Conservation (phyloP, 495 filamentous ascomycete genomes). For the Cetradonia linearis region DNA sequence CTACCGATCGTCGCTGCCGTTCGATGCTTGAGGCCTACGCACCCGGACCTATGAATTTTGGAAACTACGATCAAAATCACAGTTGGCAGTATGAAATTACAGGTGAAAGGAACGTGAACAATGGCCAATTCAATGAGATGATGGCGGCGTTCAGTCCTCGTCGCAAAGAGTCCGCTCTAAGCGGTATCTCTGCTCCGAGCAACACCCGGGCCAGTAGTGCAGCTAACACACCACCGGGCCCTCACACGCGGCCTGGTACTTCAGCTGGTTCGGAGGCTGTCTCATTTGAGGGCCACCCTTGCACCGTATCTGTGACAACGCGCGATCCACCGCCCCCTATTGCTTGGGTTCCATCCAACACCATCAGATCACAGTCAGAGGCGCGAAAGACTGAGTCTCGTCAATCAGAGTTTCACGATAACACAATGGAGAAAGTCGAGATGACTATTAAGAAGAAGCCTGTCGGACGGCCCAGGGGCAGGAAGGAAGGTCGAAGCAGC, state of each 20-base stretch:
- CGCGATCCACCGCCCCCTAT: slow-evolving; percentile 23
- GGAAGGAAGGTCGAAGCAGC: slow-evolving; percentile 31
- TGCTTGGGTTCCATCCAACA: slow-evolving; percentile 31
- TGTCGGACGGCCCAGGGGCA: slow-evolving; percentile 33
- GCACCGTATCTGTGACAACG: slow-evolving; percentile 19
- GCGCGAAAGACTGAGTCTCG: slow-evolving; percentile 10
- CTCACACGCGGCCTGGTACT: slow-evolving; percentile 27
- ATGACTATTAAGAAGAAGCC: slow-evolving; percentile 31
- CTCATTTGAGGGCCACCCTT: slow-evolving; percentile 25
- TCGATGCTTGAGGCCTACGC: slow-evolving; percentile 30
- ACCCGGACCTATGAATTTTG: background rate
- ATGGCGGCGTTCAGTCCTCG: slow-evolving; percentile 36
- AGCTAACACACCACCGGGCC: slow-evolving; percentile 25
- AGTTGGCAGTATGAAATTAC: slow-evolving; percentile 18
- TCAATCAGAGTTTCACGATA: background rate
- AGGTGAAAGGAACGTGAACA: slow-evolving; percentile 29
- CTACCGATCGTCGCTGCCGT: slow-evolving; percentile 37
- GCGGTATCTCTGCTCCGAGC: slow-evolving; percentile 32
- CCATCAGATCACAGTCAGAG: slow-evolving; percentile 24
- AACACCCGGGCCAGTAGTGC: slow-evolving; percentile 32
- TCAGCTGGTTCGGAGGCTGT: slow-evolving; percentile 31
- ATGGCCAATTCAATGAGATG: slow-evolving; percentile 29
- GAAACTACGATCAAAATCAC: slow-evolving; percentile 9
- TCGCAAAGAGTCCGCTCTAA: slow-evolving; percentile 28
- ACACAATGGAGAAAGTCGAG: slow-evolving; percentile 16